Conservation (phyloP, 768 basidiomycete genomes). For the Leccinum barrowsii region DNA sequence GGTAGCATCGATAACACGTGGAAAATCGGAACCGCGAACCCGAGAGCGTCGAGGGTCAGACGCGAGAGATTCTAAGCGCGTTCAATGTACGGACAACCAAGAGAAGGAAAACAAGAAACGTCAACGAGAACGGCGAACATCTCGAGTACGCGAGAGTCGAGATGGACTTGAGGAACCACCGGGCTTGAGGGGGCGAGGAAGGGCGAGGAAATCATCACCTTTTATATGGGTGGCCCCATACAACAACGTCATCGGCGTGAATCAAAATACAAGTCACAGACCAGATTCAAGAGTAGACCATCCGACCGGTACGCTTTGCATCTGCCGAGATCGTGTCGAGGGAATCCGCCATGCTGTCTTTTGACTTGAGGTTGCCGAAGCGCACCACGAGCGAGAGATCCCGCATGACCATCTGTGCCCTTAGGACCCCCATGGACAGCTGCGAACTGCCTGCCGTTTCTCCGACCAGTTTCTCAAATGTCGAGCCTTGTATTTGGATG, state of each 20-base stretch:
- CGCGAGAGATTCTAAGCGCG: conserved; percentile 16
- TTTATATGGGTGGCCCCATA: conserved; percentile 12
- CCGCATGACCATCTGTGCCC: too few species aligned
- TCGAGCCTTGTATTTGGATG: too few species aligned
- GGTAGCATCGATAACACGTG: conserved; percentile 22
- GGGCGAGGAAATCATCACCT: not conserved
- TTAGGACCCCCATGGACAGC: too few species aligned
- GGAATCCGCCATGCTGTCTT: too few species aligned
- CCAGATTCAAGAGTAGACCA: conserved; percentile 2
- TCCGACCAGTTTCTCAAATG: too few species aligned
- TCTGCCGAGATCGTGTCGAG: too few species aligned
- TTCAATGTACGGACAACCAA: conserved; percentile 7
- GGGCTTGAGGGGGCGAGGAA: not conserved
- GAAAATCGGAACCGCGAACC: not conserved
- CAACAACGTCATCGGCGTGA: not conserved
- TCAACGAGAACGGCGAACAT: conserved; percentile 16
- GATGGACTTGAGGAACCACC: conserved; percentile 14
- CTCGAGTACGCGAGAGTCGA: conserved; percentile 16
- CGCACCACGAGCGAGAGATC: too few species aligned
- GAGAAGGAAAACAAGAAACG: conserved; percentile 13
- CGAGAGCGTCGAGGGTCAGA: conserved; percentile 4
- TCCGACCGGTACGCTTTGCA: not conserved
- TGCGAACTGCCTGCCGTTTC: too few species aligned
- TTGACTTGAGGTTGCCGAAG: too few species aligned
- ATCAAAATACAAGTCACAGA: conserved; percentile 4